Base-by-base conservation (phyloP, 2,329 filamentous ascomycete species). In the Phoma sp. region DNA sequence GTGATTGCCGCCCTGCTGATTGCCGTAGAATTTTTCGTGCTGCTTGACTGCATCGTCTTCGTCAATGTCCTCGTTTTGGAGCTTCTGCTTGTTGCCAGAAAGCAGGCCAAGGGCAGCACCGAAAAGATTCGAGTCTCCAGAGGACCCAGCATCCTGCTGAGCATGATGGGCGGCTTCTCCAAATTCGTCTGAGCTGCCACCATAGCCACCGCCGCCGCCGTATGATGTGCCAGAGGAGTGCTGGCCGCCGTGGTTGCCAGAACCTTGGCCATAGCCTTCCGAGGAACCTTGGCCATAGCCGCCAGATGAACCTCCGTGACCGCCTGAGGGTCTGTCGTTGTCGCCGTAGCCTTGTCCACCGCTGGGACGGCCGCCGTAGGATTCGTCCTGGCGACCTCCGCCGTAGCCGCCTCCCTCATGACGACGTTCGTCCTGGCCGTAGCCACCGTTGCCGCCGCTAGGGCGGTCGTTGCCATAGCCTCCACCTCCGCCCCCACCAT, bases 1-100 rank as follows among this genome's bases (percentile, higher is more conserved):
- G 77, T 63, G 80, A 69, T 64, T 77, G 22, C 63, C 74, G 60
- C 77, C 73, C 31, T 79, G 75, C 40, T 62, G 51, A 45, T 75
- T 75, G 31, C 83, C 84, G 71, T 92, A 96, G 68, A 88, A 85
- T 55, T 89, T 83, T 78, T 92, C 84, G 79, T 97, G 92, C 63
- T 89, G 85, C 64, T 84, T 81, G 21, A 94, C 84, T 17, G 89
- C 88, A 57, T 91, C 79, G 45, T 85, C 73, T 71, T 89, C 85
- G 63, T 90, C 83, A 17, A 89, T 70, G 31, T 84, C 80, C 50
- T 84, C 79, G 35, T 81, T 75, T 35, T 79, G 71, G 33, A 82
- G 73, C 19, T 77, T 72, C 24, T 81, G 77, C 68, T 84, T 80
- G 69, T 83, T 80, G 58, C 85, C 81, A 15, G 77, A 73, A 2